Base-by-base conservation (phyloP, 495 filamentous ascomycete genomes). In the Trichoderma virens region DNA sequence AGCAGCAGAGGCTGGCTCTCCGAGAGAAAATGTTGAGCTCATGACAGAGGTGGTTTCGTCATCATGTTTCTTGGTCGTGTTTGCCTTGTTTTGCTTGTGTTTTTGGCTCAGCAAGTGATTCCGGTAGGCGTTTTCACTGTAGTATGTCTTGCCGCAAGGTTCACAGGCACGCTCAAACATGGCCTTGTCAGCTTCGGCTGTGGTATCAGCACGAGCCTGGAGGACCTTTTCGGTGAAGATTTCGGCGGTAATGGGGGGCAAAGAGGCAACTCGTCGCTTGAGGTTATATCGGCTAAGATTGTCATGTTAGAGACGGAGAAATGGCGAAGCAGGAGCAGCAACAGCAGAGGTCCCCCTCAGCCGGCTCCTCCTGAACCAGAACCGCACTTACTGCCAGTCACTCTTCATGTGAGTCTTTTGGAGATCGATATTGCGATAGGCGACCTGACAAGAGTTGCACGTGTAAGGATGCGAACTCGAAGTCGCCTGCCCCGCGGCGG, bases 381-480 rank as follows among this genome's bases (percentile, higher is more conserved):
- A 51, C 16, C 23, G 61, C 66, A 86, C 92, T 74, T 85, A 97
- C 93, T 98, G 93, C 93, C 94, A 98, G 75, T 98, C 94, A 69
- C 85, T 91, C 70, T 92, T 91, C 92, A 98, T 98, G 71, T 98
- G 94, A 56, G 85, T 87, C 67, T 92, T 85, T 75, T 98, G 94
- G n/a, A 92, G 85, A 73, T 98, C 93, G 72, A 88, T 89, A 72
- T 88, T 89, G 69, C 93, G 88, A 78, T 97, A 98, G 34, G 94
- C 94, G 65, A 98, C 92, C 68, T 96, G 92, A 69, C 94, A 98
- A 34, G 93, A 91, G 78, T 98, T 98, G 83, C 94, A 98, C 54
- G 94, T 97, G 75, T 91, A 98, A 2, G 93, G 93, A 74, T 97
- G 89, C 27, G 88, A 84, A 8, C 82, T 71, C 34, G 74, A 62